A percentile compares a stretch with the other conserved stretches of the same genome.
Conservation (phyloP, 257 asterid species). For the Solanum arcanum region DNA sequence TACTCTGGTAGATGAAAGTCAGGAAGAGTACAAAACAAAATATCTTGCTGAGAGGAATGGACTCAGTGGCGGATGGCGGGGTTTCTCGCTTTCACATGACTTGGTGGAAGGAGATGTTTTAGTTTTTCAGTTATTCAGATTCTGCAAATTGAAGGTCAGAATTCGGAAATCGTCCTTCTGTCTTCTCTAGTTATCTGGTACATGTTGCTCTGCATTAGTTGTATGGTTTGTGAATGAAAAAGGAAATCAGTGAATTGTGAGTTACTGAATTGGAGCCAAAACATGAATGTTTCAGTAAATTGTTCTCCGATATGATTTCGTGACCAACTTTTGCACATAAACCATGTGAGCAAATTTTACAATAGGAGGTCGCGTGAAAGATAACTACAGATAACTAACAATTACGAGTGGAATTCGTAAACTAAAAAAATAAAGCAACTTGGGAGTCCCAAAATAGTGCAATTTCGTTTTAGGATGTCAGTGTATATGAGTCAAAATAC, state of each 20-base stretch:
- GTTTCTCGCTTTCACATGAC: conserved; percentile 32
- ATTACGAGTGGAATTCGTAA: neutral
- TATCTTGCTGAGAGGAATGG: conserved; percentile 36
- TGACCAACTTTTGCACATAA: neutral
- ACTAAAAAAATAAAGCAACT: neutral
- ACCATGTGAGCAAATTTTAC: neutral
- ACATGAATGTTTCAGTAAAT: neutral
- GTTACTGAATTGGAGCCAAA: neutral
- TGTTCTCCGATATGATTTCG: neutral
- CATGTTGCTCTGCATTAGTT: neutral
- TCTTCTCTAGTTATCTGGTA: neutral
- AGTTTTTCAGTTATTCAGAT: conserved; percentile 28
- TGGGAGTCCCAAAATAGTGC: neutral
- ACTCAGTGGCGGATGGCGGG: conserved; percentile 56
- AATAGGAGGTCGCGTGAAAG: no score
- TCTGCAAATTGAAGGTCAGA: conserved; percentile 11
- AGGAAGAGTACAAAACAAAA: conserved; percentile 15
- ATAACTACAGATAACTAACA: neutral
- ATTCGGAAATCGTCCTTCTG: neutral
- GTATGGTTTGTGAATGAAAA: neutral
- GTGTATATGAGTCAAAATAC: neutral
- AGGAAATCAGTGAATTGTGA: neutral
- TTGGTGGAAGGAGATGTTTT: conserved; percentile 45
- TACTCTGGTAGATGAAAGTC: conserved; percentile 31
- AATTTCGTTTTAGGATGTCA: neutral